phyloP scores from a whole-genome alignment of 768 basidiomycete genomes.

The Tricholomella constricta region DNA sequence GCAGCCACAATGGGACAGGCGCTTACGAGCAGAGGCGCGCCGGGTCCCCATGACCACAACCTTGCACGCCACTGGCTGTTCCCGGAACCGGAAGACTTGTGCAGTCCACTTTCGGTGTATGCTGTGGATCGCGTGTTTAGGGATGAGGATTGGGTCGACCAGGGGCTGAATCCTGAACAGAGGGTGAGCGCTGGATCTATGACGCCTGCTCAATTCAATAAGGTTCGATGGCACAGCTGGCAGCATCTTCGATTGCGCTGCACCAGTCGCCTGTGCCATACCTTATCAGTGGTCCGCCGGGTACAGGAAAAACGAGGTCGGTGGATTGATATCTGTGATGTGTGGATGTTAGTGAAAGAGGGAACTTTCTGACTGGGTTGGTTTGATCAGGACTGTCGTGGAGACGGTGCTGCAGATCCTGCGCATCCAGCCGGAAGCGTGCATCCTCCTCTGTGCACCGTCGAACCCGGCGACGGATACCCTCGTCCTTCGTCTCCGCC shows the following conservation, averaged over 20 bases:
- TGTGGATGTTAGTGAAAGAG: no score
- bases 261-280: conserved; percentile 49
- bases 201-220: background rate
- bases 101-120: conserved; percentile 18
- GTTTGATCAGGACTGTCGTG: conserved; percentile 42
- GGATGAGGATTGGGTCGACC: conserved; percentile 43
- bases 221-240: conserved; percentile 32
- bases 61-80: conserved; percentile 48
- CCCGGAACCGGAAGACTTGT: conserved; percentile 37
- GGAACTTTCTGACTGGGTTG: background rate
- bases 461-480: conserved; percentile 56
- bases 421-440: conserved; percentile 45
- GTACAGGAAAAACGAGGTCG: conserved; percentile 55
- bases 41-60: conserved; percentile 13
- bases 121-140: conserved; percentile 26
- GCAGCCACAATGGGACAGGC: conserved; percentile 29
- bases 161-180: conserved; percentile 50
- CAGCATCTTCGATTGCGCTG: conserved; percentile 43
- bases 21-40: conserved; percentile 17
- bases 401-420: conserved; percentile 53
- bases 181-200: conserved; percentile 27
- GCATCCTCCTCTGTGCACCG: conserved; percentile 51
- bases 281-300: conserved; percentile 51
- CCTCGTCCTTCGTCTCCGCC: conserved; percentile 41
- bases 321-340: no score